Percentiles rank a stretch among this genome's conserved stretches.
Evolutionary conservation across 2,329 filamentous ascomycete species (phyloP).

Genomic region (Fusarium transvaalense): DNA sequence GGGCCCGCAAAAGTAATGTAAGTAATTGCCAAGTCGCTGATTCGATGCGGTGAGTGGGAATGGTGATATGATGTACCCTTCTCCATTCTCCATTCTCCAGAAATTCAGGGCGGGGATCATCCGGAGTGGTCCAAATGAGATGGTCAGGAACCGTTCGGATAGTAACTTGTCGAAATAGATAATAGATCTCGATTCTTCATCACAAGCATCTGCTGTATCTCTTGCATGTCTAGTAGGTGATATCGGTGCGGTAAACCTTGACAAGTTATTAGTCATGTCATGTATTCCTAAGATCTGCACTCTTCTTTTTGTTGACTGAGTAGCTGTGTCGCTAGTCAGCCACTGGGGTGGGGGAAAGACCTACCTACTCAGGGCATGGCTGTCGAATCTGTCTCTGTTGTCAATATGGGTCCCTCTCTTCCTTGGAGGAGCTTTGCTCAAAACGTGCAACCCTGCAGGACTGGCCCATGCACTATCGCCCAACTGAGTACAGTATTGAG

Average conservation of each 20-base stretch:
- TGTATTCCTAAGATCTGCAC: background rate
- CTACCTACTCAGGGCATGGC: constrained; percentile 3
- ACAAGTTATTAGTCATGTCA: background rate
- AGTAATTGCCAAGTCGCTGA: constrained; percentile 34
- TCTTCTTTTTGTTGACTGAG: constrained; percentile 30
- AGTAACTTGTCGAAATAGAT: constrained; percentile 25
- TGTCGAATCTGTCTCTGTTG: constrained; percentile 31
- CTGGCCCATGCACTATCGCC: constrained; percentile 39
- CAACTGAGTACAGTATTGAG: constrained; percentile 38
- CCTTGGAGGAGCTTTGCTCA: constrained; percentile 40
- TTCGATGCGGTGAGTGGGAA: constrained; percentile 36
- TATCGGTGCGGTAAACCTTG: background rate
- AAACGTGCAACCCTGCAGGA: constrained; percentile 46
- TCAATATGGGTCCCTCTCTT: constrained; percentile 31
- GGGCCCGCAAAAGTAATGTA: constrained; percentile 19
- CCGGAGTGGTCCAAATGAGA: constrained; percentile 21
- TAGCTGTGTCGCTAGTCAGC: constrained; percentile 21
- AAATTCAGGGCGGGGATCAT: constrained; percentile 35
- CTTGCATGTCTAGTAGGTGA: constrained; percentile 24
- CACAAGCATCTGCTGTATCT: constrained; percentile 7
- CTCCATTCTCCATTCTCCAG: constrained; percentile 37
- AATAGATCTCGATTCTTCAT: constrained; percentile 35
- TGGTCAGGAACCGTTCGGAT: constrained; percentile 18
- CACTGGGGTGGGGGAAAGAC: constrained; percentile 17
- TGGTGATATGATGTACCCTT: constrained; percentile 37